Base-by-base conservation (phyloP, 2,329 filamentous ascomycete species). In the Alternaria angustiovoidea region DNA sequence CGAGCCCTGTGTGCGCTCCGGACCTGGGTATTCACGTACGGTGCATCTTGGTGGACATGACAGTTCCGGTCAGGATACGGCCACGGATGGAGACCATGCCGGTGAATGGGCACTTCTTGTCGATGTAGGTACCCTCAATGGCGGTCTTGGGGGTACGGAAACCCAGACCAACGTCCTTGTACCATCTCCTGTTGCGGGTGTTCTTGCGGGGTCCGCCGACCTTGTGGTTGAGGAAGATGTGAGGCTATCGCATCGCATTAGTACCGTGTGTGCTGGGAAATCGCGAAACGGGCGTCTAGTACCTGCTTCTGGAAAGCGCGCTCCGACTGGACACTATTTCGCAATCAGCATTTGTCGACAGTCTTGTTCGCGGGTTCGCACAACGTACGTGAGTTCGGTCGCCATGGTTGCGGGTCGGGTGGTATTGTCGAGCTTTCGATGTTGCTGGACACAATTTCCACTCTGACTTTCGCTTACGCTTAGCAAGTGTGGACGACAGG, bases 81-180 rank as follows among this genome's bases (percentile, higher is more conserved):
- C 95, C 95, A 87, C 95, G 95, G 88, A 99, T 99, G 74, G 95
- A 98, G 83, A 99, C 94, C 83, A 94, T 88, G 83, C 96, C 96
- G 78, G 93, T 97, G 91, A 99, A 99, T 76, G 95, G 95, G 91
- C 95, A 99, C 89, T 99, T 99, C 93, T 99, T 99, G 91, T 99
- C 95, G 81, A 99, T 99, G 88, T 98, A 99, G 86, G 83, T 91
- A 82, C 95, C 95, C 86, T 98, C 94, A 89, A 99, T 99, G 84
- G 95, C 95, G 78, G 87, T 93, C 90, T 94, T 96, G 84, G 95
- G 95, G 82, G 95, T 99, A 84, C 92, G 91, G 92, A 99, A 99
- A 79, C 95, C 95, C 84, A 99, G 89, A 86, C 95, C 95, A 79
- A 99, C 93, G 82, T 99, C 95, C 91, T 99, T 99, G 86, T 96